Base-by-base conservation (phyloP, 257 asterid species). In the Scutellaria minor region DNA sequence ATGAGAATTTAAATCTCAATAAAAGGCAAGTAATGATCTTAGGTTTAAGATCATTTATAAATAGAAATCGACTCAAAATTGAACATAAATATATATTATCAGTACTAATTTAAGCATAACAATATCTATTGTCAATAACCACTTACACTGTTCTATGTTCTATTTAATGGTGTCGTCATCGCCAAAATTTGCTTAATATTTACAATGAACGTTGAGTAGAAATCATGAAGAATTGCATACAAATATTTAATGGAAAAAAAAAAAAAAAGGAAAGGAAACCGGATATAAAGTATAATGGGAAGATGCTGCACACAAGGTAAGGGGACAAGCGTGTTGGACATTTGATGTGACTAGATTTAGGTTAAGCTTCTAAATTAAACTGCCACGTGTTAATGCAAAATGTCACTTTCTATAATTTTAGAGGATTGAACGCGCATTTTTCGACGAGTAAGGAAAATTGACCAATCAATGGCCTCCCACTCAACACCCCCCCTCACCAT, bases 251-350 rank as follows among this genome's bases (percentile, higher is more conserved):
- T 27, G 12, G 10, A 7, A 7, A 64, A 64, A 45, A 14, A 64
- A 45, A 14, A 2, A 1, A 20, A 61, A 51, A 39, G 1, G 24
- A 42, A 12, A 0, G 78, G 77, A n/a, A 54, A 82, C 67, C 68
- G 72, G 80, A 71, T 72, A 65, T 67, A 71, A 70, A 77, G 73
- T 58, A 0, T 65, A 15, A 70, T 20, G 63, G 47, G 11, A 46
- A 44, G 70, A 75, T 80, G 66, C 12, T 61, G 50, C 48, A 44
- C 37, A 66, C 41, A 27, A 58, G 65, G 77, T 12, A 35, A 45
- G 75, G 47, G 68, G 64, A 54, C 62, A 84, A 83, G 81, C 95
- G 96, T 78, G 96, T 91, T 89, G 91, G 89, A 68, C 86, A 77
- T 3, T 44, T 53, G 91, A 91, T 79, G 84, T 67, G 88, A 87